Evolutionary conservation across 1,139 yeast genomes (phyloP).

Genomic region (Debaryomyces robertsiae): DNA sequence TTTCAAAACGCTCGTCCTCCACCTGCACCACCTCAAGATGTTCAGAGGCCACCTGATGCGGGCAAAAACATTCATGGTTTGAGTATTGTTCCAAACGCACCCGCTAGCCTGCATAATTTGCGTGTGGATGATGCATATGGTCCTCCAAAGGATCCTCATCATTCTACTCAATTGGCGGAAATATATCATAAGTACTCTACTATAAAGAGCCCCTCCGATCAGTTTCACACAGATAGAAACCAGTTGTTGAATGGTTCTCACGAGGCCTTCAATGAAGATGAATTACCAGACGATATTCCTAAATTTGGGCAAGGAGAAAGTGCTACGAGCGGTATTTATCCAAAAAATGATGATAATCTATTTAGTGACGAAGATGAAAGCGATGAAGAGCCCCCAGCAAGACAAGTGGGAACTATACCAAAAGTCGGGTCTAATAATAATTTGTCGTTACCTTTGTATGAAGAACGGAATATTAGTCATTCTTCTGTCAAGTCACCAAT

Average conservation of each 20-base stretch:
- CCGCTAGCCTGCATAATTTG: not conserved
- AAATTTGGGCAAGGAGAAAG: constrained; percentile 29
- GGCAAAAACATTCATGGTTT: constrained; percentile 17
- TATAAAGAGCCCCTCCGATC: constrained; percentile 47
- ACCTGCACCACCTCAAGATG: constrained; percentile 5
- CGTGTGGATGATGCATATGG: not conserved
- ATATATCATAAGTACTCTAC: constrained; percentile 49
- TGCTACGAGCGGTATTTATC: constrained; percentile 31
- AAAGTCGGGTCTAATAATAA: constrained; percentile 13
- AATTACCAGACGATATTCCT: constrained; percentile 36
- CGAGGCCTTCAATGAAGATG: constrained; percentile 39
- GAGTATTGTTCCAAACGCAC: constrained; percentile 10
- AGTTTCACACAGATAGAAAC: constrained; percentile 33
- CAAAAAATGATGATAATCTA: constrained; percentile 41
- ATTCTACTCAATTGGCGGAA: constrained; percentile 46
- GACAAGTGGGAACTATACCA: constrained; percentile 27
- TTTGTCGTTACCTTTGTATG: constrained; percentile 30
- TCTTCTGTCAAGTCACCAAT: constrained; percentile 51
- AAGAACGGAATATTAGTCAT: constrained; percentile 37
- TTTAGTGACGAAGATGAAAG: constrained; percentile 41
- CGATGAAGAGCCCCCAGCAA: constrained; percentile 27
- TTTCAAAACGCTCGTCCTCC: not conserved
- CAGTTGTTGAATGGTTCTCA: constrained; percentile 40
- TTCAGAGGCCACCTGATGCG: constrained; percentile 6
- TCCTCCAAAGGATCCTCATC: constrained; percentile 21